Base-by-base conservation (phyloP, 2,329 filamentous ascomycete species). In the Decorospora gaudefroyi region DNA sequence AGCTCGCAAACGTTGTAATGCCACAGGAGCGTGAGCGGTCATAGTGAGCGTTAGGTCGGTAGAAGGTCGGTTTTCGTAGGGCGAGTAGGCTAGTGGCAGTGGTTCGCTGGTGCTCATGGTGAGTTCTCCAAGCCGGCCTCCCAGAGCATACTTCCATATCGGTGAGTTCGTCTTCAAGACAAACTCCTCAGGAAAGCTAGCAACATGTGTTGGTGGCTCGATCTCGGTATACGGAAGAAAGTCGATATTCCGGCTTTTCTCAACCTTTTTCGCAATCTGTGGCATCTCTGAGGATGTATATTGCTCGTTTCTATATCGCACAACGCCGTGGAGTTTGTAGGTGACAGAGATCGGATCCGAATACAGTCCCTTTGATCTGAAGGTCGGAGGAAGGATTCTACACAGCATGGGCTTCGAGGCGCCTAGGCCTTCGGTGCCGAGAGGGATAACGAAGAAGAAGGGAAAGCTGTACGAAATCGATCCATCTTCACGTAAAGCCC, bases 91-190 rank as follows among this genome's bases (percentile, higher is more conserved):
- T 22, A 46, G 17, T 29, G 42, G 29, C 21, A 35, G 42, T 29
- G 42, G 42, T 35, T 46, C 42, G 23, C 30, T 23, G 28, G 36
- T 46, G 36, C 10, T 27, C 13, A 46, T 46, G 12, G 12, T 28
- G 30, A 46, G 29, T 10, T 22, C 18, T 35, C 36, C 42, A 42
- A 46, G 35, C 13, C 29, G 42, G 37, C 29, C 36, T 29, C 42
- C 36, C 31, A 46, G 36, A 12, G 30, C 30, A 46, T 46, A 35
- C 42, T 46, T 46, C 36, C 36, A 41, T 22, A 36, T 41, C n/a
- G 36, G 42, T 16, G 42, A 26, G 12, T 28, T 30, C 21, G 30
- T 31, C 28, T 25, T 17, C 42, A 46, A 41, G 42, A 40, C 30
- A 12, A 34, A 46, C 30, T 46, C 42, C 23, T 19, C 42, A 8